Conservation (phyloP, 345 rosid species). For the Citrus inodora region DNA sequence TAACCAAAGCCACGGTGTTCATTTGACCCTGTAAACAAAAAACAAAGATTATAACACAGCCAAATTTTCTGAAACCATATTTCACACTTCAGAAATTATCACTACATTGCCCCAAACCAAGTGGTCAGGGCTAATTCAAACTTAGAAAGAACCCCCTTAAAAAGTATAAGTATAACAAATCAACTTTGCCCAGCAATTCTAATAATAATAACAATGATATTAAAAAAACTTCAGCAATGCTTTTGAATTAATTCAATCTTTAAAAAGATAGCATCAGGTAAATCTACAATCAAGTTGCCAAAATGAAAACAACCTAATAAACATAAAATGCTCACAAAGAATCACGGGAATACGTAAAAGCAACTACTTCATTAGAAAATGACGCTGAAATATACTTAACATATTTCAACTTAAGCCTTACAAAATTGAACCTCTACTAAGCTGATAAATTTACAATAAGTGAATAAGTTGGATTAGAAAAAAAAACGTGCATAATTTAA, state of each 20-base stretch:
- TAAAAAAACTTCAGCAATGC: background rate
- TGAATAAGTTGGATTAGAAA: background rate
- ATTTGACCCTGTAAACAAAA: conserved; percentile 50
- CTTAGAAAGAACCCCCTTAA: background rate
- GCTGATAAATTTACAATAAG: background rate
- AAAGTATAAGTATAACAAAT: background rate
- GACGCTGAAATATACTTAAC: background rate
- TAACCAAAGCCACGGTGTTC: conserved; percentile 80
- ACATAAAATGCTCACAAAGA: background rate
- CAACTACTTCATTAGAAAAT: background rate
- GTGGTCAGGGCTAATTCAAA: background rate
- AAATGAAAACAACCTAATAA: background rate
- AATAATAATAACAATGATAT: background rate
- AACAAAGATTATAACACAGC: background rate
- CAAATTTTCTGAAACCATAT: background rate
- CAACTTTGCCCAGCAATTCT: background rate
- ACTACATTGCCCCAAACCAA: background rate
- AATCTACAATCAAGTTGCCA: background rate
- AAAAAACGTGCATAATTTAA: background rate
- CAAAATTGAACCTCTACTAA: background rate
- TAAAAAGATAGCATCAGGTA: background rate
- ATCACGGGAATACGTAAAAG: background rate
- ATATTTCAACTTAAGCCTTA: background rate
- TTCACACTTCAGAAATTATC: background rate
- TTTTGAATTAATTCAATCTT: background rate